phyloP scores from a whole-genome alignment of 306 rosid species.

The Morella rubra region DNA sequence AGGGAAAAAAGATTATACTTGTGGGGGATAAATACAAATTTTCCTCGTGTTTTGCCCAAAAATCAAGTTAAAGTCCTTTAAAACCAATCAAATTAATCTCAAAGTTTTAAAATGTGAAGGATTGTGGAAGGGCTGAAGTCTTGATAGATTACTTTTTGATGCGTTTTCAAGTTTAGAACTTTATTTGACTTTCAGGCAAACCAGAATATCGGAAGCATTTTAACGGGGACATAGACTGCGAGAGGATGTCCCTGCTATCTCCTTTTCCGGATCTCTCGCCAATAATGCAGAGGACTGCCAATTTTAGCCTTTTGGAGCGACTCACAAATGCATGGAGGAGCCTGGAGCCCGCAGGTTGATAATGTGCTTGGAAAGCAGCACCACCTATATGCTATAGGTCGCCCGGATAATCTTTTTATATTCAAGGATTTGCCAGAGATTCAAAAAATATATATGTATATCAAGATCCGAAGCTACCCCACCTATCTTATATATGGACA shows the following conservation, averaged over 20 bases:
- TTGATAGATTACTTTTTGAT: too few relatives aligned
- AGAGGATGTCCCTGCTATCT: not conserved
- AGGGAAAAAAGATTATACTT: not conserved
- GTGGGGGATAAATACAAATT: too few relatives aligned
- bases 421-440: conserved; percentile 44
- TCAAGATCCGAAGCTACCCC: conserved; percentile 43
- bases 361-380: conserved; percentile 55
- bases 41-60: too few relatives aligned
- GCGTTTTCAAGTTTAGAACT: too few relatives aligned
- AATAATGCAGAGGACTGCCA: conserved; percentile 56
- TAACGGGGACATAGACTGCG: not conserved
- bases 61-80: too few relatives aligned
- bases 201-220: not conserved
- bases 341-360: conserved; percentile 37
- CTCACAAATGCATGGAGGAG: conserved; percentile 38
- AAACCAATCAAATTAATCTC: too few relatives aligned
- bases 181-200: too few relatives aligned
- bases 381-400: conserved; percentile 41
- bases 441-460: conserved; percentile 20
- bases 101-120: too few relatives aligned
- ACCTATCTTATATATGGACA: conserved; percentile 2
- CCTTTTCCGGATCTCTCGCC: conserved; percentile 34
- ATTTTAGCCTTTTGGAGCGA: conserved; percentile 56
- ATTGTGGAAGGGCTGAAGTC: too few relatives aligned
- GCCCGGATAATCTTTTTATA: conserved; percentile 46